Percentiles rank a stretch among this genome's conserved stretches.
Conservation (phyloP, 2,329 filamentous ascomycete species). For the Aspergillus oerlinghausenensis region DNA sequence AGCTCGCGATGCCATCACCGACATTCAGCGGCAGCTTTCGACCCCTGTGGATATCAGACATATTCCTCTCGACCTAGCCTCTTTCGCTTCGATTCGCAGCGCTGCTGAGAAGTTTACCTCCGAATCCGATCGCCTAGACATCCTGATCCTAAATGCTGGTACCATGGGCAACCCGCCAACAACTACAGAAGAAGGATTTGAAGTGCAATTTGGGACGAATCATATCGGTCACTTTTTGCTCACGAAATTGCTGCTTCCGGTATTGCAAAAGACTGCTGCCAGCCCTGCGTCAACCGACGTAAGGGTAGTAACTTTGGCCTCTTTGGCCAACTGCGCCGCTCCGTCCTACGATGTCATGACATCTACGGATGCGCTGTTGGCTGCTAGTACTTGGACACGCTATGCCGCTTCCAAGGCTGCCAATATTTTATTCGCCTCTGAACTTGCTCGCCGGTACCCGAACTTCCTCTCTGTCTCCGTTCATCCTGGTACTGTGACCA, state of each 20-base stretch:
- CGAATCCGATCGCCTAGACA: slow-evolving; percentile 40
- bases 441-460: slow-evolving; percentile 44
- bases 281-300: slow-evolving; percentile 23
- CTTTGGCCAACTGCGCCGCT: slow-evolving; percentile 31
- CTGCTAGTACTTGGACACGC: slow-evolving; percentile 38
- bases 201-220: slow-evolving; percentile 46
- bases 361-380: slow-evolving; percentile 32
- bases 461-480: slow-evolving; percentile 43
- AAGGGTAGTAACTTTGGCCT: slow-evolving; percentile 36
- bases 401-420: slow-evolving; percentile 52
- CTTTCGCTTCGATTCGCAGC: slow-evolving; percentile 45
- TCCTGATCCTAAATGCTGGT: slow-evolving; percentile 46
- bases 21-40: slow-evolving; percentile 31
- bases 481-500: slow-evolving; percentile 47
- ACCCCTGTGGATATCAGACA: slow-evolving; percentile 38
- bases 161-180: slow-evolving; percentile 40
- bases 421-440: slow-evolving; percentile 45
- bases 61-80: slow-evolving; percentile 48
- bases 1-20: slow-evolving; percentile 43
- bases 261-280: slow-evolving; percentile 32
- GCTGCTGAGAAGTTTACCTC: slow-evolving; percentile 42
- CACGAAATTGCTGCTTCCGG: slow-evolving; percentile 41
- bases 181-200: slow-evolving; percentile 39
- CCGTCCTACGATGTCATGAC: slow-evolving; percentile 35
- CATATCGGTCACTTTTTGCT: slow-evolving; percentile 45